These are phyloP conservation scores for Chytriomyces confervae DNA, from an alignment of 192 early-diverging fungal genomes.

Conservation along the genomic window DNA sequence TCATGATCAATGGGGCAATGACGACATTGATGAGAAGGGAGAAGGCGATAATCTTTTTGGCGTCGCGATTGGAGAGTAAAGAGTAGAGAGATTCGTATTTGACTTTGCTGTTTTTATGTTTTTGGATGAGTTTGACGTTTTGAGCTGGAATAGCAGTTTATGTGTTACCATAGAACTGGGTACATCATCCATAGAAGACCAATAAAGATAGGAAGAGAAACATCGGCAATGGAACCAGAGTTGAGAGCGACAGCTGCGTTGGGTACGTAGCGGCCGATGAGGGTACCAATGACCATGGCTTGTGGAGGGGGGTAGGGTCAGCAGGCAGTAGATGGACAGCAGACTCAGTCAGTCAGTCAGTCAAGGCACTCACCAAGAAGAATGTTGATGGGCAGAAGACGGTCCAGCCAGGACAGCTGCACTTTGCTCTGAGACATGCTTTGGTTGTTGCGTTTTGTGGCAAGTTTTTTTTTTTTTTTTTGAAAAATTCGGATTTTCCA, in stretches of 20 bases:
- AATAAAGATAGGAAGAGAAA: slow-evolving; percentile 70
- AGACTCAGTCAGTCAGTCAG: too few species aligned
- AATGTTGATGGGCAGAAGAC: slow-evolving; percentile 29
- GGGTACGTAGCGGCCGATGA: slow-evolving; percentile 69
- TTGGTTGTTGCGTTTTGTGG: too few species aligned
- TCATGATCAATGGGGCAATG: slow-evolving; percentile 72
- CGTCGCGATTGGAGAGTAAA: slow-evolving; percentile 11
- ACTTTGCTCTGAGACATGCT: background rate
- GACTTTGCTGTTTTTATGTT: slow-evolving; percentile 39
- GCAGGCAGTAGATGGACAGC: too few species aligned
- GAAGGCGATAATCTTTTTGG: slow-evolving; percentile 45
- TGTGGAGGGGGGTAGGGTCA: too few species aligned
- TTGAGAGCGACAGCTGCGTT: slow-evolving; percentile 56
- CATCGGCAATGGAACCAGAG: slow-evolving; percentile 61
- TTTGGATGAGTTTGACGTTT: background rate
- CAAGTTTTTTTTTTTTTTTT: background rate
- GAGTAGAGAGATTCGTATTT: slow-evolving; percentile 46
- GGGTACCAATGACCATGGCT: slow-evolving; percentile 60
- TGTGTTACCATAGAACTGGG: slow-evolving; percentile 69
- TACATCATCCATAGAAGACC: slow-evolving; percentile 78
- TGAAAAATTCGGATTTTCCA: background rate
- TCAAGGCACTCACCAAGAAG: background rate
- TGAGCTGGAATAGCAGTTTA: background rate
- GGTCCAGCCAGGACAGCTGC: slow-evolving; percentile 31
- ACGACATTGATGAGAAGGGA: slow-evolving; percentile 71